Evolutionary conservation across 2,329 filamentous ascomycete species (phyloP).

Genomic region (Beauveria medogensis): DNA sequence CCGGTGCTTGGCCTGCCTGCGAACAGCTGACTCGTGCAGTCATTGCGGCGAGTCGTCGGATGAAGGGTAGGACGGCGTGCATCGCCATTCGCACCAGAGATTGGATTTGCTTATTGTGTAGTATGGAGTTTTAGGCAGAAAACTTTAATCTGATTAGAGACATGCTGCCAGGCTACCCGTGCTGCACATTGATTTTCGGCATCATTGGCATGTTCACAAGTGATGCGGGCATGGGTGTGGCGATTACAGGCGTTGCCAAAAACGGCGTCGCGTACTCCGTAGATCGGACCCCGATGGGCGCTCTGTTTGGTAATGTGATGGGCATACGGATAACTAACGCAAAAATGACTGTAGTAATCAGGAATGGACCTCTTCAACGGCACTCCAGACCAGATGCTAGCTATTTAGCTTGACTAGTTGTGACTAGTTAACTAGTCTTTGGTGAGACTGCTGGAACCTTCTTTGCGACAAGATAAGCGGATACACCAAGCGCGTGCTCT

Average conservation of each 20-base stretch:
- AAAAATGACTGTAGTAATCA: too few species aligned
- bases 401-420: too few species aligned
- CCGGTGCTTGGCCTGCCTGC: background rate
- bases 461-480: too few species aligned
- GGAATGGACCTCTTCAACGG: background rate
- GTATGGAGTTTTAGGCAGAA: background rate
- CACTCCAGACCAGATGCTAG: background rate
- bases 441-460: too few species aligned
- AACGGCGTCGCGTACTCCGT: constrained; percentile 10
- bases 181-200: background rate
- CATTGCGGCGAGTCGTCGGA: background rate
- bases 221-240: background rate
- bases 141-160: background rate
- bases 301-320: background rate
- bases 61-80: background rate
- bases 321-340: background rate
- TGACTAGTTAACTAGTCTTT: too few species aligned
- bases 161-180: too few species aligned
- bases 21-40: constrained; percentile 9
- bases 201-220: background rate
- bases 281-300: constrained; percentile 2
- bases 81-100: background rate
- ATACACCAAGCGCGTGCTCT: background rate
- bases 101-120: background rate
- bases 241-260: background rate